A percentile compares a stretch with the other conserved stretches of the same genome.
phyloP scores from a whole-genome alignment of 495 filamentous ascomycete species.

The Xylaria bambusicola region DNA sequence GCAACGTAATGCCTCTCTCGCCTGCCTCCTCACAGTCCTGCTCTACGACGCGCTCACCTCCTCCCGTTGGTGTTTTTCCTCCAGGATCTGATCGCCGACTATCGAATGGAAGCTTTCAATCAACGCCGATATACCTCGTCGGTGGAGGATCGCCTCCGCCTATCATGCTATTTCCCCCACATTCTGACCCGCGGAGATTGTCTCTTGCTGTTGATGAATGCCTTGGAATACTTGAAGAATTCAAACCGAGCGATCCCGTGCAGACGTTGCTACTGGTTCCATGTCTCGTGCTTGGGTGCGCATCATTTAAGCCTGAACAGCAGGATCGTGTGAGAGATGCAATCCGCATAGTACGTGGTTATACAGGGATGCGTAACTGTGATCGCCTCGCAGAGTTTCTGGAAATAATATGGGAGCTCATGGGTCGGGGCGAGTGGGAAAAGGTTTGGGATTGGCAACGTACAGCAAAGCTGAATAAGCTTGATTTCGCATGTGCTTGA shows the following conservation, averaged over 20 bases:
- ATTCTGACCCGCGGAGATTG: conserved; percentile 63
- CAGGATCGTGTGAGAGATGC: conserved; percentile 69
- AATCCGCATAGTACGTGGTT: conserved; percentile 69
- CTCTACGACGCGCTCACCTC: conserved; percentile 41
- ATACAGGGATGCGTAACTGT: conserved; percentile 80
- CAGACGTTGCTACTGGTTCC: conserved; percentile 88
- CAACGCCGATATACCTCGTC: conserved; percentile 26
- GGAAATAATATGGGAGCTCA: conserved; percentile 78
- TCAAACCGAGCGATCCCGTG: conserved; percentile 55
- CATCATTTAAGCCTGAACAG: conserved; percentile 70
- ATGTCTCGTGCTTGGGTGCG: conserved; percentile 84
- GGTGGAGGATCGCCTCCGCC: conserved; percentile 50
- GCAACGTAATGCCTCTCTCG: conserved; percentile 39
- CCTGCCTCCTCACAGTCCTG: conserved; percentile 29
- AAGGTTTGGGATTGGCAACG: conserved; percentile 89
- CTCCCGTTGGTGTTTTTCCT: conserved; percentile 33
- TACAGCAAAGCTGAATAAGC: conserved; percentile 71
- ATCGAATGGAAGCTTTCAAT: conserved; percentile 24
- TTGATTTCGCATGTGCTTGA: conserved; percentile 71
- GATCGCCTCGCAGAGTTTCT: conserved; percentile 74
- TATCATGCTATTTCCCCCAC: conserved; percentile 41
- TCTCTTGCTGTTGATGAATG: conserved; percentile 77
- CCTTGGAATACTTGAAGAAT: conserved; percentile 62
- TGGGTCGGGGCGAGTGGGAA: conserved; percentile 72
- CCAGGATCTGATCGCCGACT: conserved; percentile 21